Evolutionary conservation across 2,329 filamentous ascomycete species (phyloP), one percentile per base, ranked within the genome.

Genomic region (Pseudocercospora fijiensis): DNA sequence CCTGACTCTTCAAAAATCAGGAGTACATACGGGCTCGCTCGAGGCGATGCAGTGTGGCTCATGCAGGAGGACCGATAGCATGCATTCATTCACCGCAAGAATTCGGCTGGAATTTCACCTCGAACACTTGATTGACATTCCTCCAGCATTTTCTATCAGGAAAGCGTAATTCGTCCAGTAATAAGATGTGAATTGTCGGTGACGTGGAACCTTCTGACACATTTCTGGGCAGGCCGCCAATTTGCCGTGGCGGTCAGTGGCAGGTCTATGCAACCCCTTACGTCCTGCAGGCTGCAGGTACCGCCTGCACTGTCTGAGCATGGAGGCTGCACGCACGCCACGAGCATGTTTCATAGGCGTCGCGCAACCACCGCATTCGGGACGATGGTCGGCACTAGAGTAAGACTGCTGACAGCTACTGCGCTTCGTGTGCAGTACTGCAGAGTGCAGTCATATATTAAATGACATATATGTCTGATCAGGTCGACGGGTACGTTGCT

Each of bases 201-300:
- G n/a, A 37, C 33, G 33, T 37, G 33, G 16, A 37, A 37, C 33
- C 16, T 16, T n/a, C n/a, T 37, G 33, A 16, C 16, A 37, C 33
- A 37, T 16, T n/a, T 37, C 33, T 37, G 33, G 13, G 13, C 33
- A 37, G 33, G 13, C 33, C 33, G 13, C 11, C 33, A 41, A n/a
- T 41, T n/a, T 41, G 49, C 24, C 49, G 27, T 26, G 24, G 49
- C 49, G 49, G 49, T 52, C 49, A 28, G 22, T 20, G 47, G 47
- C 47, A 51, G 18, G 22, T 26, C 26, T 53, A 52, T 52, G 49
- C 49, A 53, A 26, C 49, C 49, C 49, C 49, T 53, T 53, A 53
- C 49, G 16, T 53, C 10, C 49, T 53, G 49, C 49, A 53, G 49
- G 49, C 49, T 53, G 49, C 49, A 53, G 49, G 49, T 27, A 53